Percentiles rank a stretch among this genome's conserved stretches.
phyloP scores from a whole-genome alignment of 768 basidiomycete genomes.

The Russula abietina region DNA sequence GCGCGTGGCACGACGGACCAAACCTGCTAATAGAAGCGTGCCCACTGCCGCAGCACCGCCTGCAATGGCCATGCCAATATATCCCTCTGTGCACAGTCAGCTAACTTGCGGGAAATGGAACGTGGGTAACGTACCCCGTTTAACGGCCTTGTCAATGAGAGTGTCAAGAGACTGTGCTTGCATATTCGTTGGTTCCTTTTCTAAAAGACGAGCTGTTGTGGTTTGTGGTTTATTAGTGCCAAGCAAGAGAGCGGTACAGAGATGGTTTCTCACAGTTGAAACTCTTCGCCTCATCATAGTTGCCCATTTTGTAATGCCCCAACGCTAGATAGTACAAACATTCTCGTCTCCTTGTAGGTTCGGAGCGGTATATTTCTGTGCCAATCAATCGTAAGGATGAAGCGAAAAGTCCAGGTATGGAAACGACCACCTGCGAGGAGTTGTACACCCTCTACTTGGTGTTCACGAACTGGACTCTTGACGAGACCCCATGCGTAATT shows the following conservation, averaged over 20 bases:
- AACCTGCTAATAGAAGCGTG: constrained; percentile 62
- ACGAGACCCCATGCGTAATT: constrained; percentile 97
- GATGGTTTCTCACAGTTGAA: constrained; percentile 70
- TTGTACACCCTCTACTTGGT: constrained; percentile 90
- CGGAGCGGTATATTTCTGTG: constrained; percentile 85
- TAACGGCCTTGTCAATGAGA: constrained; percentile 83
- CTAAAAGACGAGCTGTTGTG: constrained; percentile 65
- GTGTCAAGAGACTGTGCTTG: constrained; percentile 81
- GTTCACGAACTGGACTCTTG: constrained; percentile 76
- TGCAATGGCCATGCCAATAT: constrained; percentile 94
- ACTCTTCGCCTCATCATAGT: constrained; percentile 84
- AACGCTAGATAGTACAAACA: constrained; percentile 95
- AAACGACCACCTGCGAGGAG: constrained; percentile 68
- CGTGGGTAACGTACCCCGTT: constrained; percentile 54
- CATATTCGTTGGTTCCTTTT: constrained; percentile 89
- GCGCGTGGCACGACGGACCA: constrained; percentile 77
- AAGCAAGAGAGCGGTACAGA: not conserved
- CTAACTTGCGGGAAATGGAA: constrained; percentile 1
- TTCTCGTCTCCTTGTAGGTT: constrained; percentile 82
- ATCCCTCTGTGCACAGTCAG: constrained; percentile 65
- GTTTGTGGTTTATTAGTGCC: not conserved
- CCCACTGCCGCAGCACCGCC: constrained; percentile 87
- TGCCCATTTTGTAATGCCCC: constrained; percentile 94
- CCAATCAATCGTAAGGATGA: not conserved
- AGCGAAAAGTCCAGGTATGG: constrained; percentile 15